Conservation (phyloP, 805 yeast genomes). For the Myxozyma neglecta region DNA sequence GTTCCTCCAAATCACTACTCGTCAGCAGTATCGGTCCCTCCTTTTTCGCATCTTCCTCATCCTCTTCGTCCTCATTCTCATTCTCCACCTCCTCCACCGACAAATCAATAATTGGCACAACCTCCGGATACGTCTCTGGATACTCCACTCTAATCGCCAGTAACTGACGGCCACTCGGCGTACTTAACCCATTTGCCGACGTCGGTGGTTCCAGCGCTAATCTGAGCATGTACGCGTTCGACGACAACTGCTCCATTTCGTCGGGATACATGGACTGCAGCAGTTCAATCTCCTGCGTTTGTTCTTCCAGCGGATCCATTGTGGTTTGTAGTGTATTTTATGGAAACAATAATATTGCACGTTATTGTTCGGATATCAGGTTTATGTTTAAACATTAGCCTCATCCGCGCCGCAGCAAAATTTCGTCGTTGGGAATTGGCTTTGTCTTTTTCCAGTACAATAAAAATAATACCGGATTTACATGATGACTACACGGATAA, state of each 20-base stretch:
- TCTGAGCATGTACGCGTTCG: slow-evolving; percentile 54
- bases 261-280: slow-evolving; percentile 91
- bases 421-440: no score
- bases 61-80: slow-evolving; percentile 50
- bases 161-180: slow-evolving; percentile 47
- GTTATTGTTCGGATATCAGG: no score
- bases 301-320: slow-evolving; percentile 80
- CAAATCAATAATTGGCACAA: slow-evolving; percentile 59
- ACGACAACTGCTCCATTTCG: slow-evolving; percentile 57
- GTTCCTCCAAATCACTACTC: slow-evolving; percentile 34
- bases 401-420: no score
- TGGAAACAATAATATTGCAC: background rate
- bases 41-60: slow-evolving; percentile 50
- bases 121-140: slow-evolving; percentile 82
- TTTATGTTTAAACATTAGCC: no score
- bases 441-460: background rate
- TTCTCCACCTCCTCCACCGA: slow-evolving; percentile 36
- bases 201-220: slow-evolving; percentile 69
- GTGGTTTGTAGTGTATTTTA: background rate
- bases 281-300: slow-evolving; percentile 84
- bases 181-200: background rate
- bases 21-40: slow-evolving; percentile 38
- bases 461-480: background rate
- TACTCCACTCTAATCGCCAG: slow-evolving; percentile 58
- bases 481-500: background rate